phyloP scores from a whole-genome alignment of 2,329 filamentous ascomycete genomes.

The Apiospora malaysiana region DNA sequence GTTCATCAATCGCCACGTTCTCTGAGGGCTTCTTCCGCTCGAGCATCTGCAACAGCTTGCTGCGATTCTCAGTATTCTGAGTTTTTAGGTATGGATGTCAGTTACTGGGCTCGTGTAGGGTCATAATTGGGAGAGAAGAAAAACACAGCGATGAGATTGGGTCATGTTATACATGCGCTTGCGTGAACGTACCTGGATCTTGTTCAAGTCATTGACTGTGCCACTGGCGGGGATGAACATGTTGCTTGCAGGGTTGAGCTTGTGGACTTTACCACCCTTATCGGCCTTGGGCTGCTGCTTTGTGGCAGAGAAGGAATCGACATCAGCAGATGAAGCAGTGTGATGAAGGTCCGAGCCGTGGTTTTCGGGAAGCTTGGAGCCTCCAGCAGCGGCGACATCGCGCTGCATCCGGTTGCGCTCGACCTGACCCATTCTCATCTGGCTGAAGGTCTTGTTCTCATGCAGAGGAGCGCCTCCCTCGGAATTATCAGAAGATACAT shows the following conservation, averaged over 20 bases:
- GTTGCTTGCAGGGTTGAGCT: slow-evolving; percentile 10
- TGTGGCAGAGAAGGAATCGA: neutral
- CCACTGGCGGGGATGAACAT: slow-evolving; percentile 8
- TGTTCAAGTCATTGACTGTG: slow-evolving; percentile 8
- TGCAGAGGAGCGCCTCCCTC: slow-evolving; percentile 27
- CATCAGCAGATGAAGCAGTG: neutral
- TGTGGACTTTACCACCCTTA: neutral
- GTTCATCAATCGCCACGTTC: neutral
- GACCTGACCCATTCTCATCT: neutral
- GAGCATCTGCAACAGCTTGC: neutral
- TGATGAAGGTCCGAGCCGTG: neutral
- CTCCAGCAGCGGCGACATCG: neutral
- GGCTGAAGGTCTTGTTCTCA: neutral
- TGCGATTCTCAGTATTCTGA: neutral
- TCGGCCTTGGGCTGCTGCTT: neutral
- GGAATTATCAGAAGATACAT: slow-evolving; percentile 18
- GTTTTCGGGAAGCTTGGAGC: neutral
- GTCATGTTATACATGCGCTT: neutral
- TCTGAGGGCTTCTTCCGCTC: neutral
- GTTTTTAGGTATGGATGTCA: neutral
- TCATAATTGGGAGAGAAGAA: neutral
- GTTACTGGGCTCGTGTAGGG: neutral
- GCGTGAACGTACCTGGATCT: neutral
- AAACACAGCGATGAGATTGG: neutral
- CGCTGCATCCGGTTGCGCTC: neutral